Evolutionary conservation across 805 yeast genomes (phyloP), one percentile per base, ranked within the genome.

Genomic region (Metschnikowia kunwiensis): DNA sequence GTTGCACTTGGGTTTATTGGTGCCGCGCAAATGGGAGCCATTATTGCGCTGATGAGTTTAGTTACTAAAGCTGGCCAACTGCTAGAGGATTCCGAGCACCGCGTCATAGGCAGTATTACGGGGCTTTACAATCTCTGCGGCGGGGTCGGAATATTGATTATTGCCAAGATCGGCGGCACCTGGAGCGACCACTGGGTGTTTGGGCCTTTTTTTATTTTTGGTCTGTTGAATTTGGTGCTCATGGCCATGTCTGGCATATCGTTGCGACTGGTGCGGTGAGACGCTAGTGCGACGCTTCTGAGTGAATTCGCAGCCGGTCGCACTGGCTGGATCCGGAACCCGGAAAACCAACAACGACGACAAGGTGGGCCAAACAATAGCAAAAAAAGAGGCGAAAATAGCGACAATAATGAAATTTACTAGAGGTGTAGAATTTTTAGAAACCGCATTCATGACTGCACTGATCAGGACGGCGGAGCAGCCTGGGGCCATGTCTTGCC

Each of bases 61-160:
- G 69, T 63, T 20, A 53, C 61, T 38, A 49, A 55, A 24, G 54
- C 62, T 5, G 53, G 51, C 12, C 33, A 35, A 23, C 28, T 34
- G 19, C 48, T 52, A 1, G 32, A 46, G 16, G 53, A 46, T 9
- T 46, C 47, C 24, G 56, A 53, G 28, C 49, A 75, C 21, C 69
- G 75, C 5, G 74, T 70, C 34, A 73, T 75, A 32, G 88, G 88
- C n/a, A 68, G 83, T 2, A 70, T 82, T 26, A 72, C 82, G 32
- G 91, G 91, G 5, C 74, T 80, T 9, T 80, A 78, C 53, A 73
- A 82, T n/a, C 70, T 82, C 36, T 63, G 72, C 45, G 88, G 87
- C 12, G 86, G 86, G 1, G 33, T 78, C 6, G 91, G 91, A 2
- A 79, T 82, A 18, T 58, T 82, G 38, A 34, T 78, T 1, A 60